Conservation (phyloP, 75 land plant species). For the Pseudotsuga menziesii region DNA sequence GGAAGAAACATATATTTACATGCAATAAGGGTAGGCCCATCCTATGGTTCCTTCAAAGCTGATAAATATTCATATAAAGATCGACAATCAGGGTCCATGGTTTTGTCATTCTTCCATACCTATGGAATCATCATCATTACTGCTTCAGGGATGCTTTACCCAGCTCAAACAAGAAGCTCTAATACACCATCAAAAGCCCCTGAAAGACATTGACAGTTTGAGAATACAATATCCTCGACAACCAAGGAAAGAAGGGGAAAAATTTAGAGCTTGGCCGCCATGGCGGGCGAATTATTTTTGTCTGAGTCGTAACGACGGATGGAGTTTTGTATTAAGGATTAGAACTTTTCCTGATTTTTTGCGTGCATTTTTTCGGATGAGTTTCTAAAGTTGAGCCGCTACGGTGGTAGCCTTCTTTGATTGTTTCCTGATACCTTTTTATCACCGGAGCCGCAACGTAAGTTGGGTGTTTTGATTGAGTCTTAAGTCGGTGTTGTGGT, state of each 20-base stretch:
- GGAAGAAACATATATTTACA: constrained; percentile 39
- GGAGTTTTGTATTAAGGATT: too few relatives aligned
- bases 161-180: constrained; percentile 90
- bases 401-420: too few relatives aligned
- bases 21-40: constrained; percentile 97
- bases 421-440: too few relatives aligned
- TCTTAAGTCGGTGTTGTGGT: too few relatives aligned
- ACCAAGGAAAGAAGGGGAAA: background rate
- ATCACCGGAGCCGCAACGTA: too few relatives aligned
- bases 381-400: too few relatives aligned
- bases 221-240: background rate
- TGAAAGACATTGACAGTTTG: constrained; percentile 16
- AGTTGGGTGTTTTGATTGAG: too few relatives aligned
- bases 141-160: constrained; percentile 95
- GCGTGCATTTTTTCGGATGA: too few relatives aligned
- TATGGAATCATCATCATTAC: constrained; percentile 99
- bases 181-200: constrained; percentile 98
- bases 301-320: too few relatives aligned
- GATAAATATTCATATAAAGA: constrained; percentile 98
- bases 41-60: constrained; percentile 98
- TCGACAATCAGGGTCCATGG: constrained; percentile 90
- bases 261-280: too few relatives aligned
- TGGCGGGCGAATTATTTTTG: too few relatives aligned
- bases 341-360: too few relatives aligned
- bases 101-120: constrained; percentile 97